Evolutionary conservation across 2,329 filamentous ascomycete species (phyloP).

Genomic region (Clarireedia homoeocarpa): DNA sequence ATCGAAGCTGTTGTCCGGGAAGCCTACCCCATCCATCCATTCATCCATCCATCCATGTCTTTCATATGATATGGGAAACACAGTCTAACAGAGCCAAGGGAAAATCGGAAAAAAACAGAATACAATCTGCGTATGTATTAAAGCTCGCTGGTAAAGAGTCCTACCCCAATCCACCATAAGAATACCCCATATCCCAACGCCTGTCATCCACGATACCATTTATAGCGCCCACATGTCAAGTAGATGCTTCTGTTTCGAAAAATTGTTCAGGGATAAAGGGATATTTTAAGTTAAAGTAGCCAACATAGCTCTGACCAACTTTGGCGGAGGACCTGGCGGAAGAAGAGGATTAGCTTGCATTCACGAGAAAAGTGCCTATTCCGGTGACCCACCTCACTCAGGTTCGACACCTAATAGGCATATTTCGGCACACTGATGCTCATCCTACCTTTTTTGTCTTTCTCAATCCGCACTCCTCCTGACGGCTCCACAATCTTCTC

Average conservation of each 20-base stretch:
- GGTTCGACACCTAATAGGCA: conserved; percentile 38
- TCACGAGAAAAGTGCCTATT: conserved; percentile 11
- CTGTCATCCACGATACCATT: neutral
- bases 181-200: neutral
- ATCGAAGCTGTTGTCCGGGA: no score
- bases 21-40: neutral
- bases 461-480: conserved; percentile 63
- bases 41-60: neutral
- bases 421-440: conserved; percentile 68
- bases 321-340: conserved; percentile 52
- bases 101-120: neutral
- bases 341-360: conserved; percentile 18
- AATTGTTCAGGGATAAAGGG: neutral
- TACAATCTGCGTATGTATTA: neutral
- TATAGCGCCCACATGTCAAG: neutral
- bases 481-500: conserved; percentile 48
- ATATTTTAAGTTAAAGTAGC: conserved; percentile 53
- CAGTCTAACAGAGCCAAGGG: neutral
- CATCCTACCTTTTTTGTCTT: conserved; percentile 95
- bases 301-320: conserved; percentile 61
- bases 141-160: neutral
- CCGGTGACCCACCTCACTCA: conserved; percentile 23
- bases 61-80: neutral
- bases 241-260: neutral
- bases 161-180: neutral